Base-by-base conservation (phyloP, 768 basidiomycete genomes). In the Pluteus cervinus region DNA sequence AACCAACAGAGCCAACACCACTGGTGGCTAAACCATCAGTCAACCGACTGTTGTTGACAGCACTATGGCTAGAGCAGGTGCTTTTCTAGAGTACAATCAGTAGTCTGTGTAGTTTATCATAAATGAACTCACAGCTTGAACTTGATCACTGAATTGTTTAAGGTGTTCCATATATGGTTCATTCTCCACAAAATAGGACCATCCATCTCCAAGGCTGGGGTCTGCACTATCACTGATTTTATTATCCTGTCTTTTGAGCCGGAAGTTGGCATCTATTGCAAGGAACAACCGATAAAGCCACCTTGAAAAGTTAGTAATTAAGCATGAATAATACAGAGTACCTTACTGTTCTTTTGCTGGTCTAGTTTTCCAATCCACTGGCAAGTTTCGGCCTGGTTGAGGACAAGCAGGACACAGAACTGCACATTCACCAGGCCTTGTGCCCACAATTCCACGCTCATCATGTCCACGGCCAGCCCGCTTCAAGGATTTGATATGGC, bases 151-250 rank as follows among this genome's bases (percentile, higher is more conserved):
- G 48, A 25, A 36, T 16, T 23, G 24, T 24, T 15, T 36, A 25
- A n/a, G 43, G 21, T 24, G 39, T 23, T 42, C 35, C 35, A 25
- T 23, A n/a, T 36, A 56, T 0, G 37, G 31, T 7, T 24, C 25
- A 10, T 37, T 25, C 15, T 42, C 39, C 12, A 53, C 42, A 28
- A 53, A 45, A 40, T 53, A 56, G 2, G 47, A 44, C 49, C 52
- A 46, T 0, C 52, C 52, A 4, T 32, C 22, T 2, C 45, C 45
- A 0, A 56, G 47, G 17, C 33, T 36, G 10, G 45, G 44, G 32
- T 52, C 53, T 17, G 29, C 36, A 6, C 15, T 5, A 9, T 42
- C 50, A n/a, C 43, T 59, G n/a, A n/a, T n/a, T 28, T 41, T 39
- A 1, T 46, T 29, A 7, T 41, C n/a, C 14, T 39, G 25, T 6